Base-by-base conservation (phyloP, 1,284 basidiomycete genomes). In the Coniferiporia weirii region DNA sequence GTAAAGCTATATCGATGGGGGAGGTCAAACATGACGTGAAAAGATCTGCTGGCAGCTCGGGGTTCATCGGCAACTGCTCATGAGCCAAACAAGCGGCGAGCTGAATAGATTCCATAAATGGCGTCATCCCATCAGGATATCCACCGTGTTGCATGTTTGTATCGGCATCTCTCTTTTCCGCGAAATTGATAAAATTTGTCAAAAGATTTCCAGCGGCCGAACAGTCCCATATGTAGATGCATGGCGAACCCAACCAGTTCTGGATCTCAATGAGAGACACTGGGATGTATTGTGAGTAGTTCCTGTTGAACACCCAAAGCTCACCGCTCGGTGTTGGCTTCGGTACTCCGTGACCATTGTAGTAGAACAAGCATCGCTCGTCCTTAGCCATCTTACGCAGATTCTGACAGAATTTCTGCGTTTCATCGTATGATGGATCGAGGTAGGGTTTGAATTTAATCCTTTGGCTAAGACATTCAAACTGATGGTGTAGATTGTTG, bases 171-270 rank as follows among this genome's bases (percentile, higher is more conserved):
- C 92, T 84, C 52, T 89, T 80, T 67, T 93, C 85, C 1, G 93
- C 93, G 65, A 95, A 91, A 62, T 82, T 83, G 69, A 91, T 91
- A 73, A 97, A 98, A 73, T 97, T 98, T 63, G 84, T 83, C 49
- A 99, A 79, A 52, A 99, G 87, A 71, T 98, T 88, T 0, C 96
- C 96, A 0, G 97, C 95, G 7, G 93, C 91, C 12, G 95, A 97
- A 69, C 96, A 98, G 70, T 99, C 96, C 96, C 96, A 99, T 56
- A 99, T 93, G 69, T 96, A 99, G 57, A 99, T 94, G 56, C 93
- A 95, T 0, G 97, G 96, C 2, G 93, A 93, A 4, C 91, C 91
- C 1, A 95, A 75, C 93, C 94, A 97, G 46, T 81, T 84, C 71
- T 97, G 95, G 10, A 98, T 79, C 67, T 98, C 95, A 71, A 91